Conservation (phyloP, 768 basidiomycete genomes). For the Cyclocybe aegerita region DNA sequence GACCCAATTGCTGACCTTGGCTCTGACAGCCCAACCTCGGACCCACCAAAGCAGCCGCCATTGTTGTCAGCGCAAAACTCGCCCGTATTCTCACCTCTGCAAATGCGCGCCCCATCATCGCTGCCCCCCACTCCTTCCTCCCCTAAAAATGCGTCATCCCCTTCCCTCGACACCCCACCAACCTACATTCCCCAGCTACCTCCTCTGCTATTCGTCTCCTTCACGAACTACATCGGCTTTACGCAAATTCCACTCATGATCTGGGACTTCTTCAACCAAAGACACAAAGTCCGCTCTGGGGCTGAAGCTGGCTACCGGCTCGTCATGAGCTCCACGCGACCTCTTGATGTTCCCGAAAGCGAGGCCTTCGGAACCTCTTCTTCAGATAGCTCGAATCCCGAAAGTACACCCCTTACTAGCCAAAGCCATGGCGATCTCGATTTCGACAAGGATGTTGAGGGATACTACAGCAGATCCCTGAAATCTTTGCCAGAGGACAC, state of each 20-base stretch:
- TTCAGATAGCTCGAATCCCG: slow-evolving; percentile 4
- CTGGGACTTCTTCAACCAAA: slow-evolving; percentile 90
- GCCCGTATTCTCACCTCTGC: slow-evolving; percentile 33
- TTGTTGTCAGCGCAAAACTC: slow-evolving; percentile 22
- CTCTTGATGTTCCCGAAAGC: slow-evolving; percentile 44
- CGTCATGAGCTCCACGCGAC: slow-evolving; percentile 60
- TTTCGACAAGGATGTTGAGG: slow-evolving; percentile 69
- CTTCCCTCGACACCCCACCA: slow-evolving; percentile 41
- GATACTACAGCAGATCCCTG: slow-evolving; percentile 66
- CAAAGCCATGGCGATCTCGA: slow-evolving; percentile 57
- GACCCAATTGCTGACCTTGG: slow-evolving; percentile 13
- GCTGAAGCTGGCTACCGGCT: slow-evolving; percentile 80
- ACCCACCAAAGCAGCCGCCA: slow-evolving; percentile 24
- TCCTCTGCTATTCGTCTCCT: slow-evolving; percentile 76
- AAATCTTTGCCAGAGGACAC: slow-evolving; percentile 53
- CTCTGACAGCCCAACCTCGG: slow-evolving; percentile 10
- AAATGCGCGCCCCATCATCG: slow-evolving; percentile 12
- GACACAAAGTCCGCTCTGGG: slow-evolving; percentile 75
- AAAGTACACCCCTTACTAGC: slow-evolving; percentile 8
- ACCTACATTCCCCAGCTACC: slow-evolving; percentile 67
- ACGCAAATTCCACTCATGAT: slow-evolving; percentile 87
- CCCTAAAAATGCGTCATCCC: slow-evolving; percentile 11
- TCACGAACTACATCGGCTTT: slow-evolving; percentile 76
- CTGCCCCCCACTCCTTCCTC: slow-evolving; percentile 3
- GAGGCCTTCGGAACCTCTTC: slow-evolving; percentile 21